These are phyloP conservation scores for Eutrema salsugineum DNA, from an alignment of 441 rosid species.

Conservation along the genomic window DNA sequence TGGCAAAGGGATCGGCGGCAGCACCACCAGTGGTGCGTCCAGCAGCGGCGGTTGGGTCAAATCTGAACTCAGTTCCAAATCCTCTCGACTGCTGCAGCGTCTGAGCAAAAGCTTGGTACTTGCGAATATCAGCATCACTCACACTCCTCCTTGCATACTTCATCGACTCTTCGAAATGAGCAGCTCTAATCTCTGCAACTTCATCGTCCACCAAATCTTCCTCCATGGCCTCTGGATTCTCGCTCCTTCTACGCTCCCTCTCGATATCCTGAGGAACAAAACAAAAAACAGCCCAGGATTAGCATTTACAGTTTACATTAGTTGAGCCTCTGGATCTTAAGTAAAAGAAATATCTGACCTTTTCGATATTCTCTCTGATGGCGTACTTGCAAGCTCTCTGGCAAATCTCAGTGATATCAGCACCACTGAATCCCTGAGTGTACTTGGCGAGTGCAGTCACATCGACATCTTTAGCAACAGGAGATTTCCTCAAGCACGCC, in stretches of 20 bases:
- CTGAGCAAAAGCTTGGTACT: constrained; percentile 66
- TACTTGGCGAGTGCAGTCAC: constrained; percentile 51
- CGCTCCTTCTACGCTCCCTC: constrained; percentile 56
- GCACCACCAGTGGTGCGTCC: constrained; percentile 38
- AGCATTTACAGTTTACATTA: neutral
- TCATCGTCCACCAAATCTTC: constrained; percentile 49
- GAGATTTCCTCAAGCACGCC: constrained; percentile 65
- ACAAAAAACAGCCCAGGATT: neutral
- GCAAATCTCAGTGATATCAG: constrained; percentile 58
- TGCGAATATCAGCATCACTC: constrained; percentile 65
- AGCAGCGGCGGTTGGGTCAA: constrained; percentile 21
- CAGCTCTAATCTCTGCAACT: constrained; percentile 58
- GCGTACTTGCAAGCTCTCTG: constrained; percentile 65
- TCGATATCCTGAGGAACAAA: constrained; percentile 47
- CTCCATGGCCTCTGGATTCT: constrained; percentile 69
- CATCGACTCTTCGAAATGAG: constrained; percentile 69
- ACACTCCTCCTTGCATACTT: constrained; percentile 65
- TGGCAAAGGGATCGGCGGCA: constrained; percentile 62
- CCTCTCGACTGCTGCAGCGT: constrained; percentile 65
- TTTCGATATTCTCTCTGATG: constrained; percentile 55
- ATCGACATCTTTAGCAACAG: constrained; percentile 58
- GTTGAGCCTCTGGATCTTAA: neutral
- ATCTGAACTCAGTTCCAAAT: constrained; percentile 53
- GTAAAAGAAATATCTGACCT: constrained; percentile 39
- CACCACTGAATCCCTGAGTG: constrained; percentile 57